A percentile compares a stretch with the other conserved stretches of the same genome.
Evolutionary conservation across 2,329 filamentous ascomycete genomes (phyloP).

Genomic region (Acephala macrosclerotiorum): DNA sequence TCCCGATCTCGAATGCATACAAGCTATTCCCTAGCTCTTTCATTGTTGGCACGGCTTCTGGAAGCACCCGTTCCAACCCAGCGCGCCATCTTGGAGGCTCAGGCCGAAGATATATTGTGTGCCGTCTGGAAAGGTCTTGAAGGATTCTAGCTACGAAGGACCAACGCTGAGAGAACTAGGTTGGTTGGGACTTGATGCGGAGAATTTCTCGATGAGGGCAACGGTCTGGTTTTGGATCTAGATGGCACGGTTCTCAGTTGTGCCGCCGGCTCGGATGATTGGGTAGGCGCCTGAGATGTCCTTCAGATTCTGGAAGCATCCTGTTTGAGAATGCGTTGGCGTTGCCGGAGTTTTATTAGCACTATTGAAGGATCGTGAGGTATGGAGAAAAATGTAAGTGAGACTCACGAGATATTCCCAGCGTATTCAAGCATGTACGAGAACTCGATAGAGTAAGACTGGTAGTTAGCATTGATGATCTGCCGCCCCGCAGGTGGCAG

Average conservation of each 20-base stretch:
- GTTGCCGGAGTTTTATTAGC: not conserved
- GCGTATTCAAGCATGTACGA: conserved; percentile 25
- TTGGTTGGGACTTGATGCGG: not conserved
- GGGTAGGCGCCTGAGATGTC: not conserved
- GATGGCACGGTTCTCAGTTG: not conserved
- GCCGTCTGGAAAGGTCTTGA: conserved; percentile 21
- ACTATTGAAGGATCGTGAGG: too few relatives aligned
- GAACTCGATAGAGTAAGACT: conserved; percentile 27
- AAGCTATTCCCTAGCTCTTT: conserved; percentile 6
- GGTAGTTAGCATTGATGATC: conserved; percentile 17
- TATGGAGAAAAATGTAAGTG: not conserved
- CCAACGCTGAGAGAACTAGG: not conserved
- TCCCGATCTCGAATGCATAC: conserved; percentile 25
- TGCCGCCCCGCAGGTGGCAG: not conserved
- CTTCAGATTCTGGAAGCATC: not conserved
- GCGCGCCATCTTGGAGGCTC: not conserved
- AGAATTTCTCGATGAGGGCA: not conserved
- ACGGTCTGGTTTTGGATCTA: not conserved
- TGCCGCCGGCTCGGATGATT: not conserved
- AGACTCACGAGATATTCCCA: conserved; percentile 20
- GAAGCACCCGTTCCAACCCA: not conserved
- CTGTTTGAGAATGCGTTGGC: not conserved
- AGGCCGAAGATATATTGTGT: conserved; percentile 16
- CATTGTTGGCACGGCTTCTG: not conserved
- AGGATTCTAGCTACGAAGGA: conserved; percentile 16